phyloP scores from a whole-genome alignment of 169 alveolate species.

The Plasmodium vivax region DNA sequence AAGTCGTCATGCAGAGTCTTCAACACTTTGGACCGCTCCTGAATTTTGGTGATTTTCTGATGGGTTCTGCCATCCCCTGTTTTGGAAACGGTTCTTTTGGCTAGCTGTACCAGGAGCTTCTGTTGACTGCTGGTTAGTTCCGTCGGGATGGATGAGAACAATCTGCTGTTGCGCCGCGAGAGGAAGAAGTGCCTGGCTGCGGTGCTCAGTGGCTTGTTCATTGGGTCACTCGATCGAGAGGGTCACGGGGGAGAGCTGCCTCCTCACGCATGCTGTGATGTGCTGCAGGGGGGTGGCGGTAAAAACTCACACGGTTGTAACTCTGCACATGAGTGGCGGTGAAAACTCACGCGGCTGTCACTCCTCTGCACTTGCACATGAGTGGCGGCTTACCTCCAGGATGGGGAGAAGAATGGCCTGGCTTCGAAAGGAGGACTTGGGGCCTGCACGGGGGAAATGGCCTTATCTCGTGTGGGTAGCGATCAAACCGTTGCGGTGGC shows the following conservation, averaged over 20 bases:
- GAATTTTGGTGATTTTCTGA: conserved; percentile 28
- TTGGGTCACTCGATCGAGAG: not conserved
- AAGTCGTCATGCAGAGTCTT: conserved; percentile 17
- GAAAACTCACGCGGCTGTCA: no score
- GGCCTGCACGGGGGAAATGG: not conserved
- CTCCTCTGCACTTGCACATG: not conserved
- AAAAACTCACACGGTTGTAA: no score
- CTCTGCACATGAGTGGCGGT: no score
- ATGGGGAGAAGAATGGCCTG: not conserved
- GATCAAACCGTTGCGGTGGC: no score
- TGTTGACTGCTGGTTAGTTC: conserved; percentile 7
- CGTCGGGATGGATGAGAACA: not conserved
- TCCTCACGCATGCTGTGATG: not conserved
- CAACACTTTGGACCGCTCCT: not conserved
- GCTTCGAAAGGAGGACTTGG: not conserved
- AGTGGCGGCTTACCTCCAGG: not conserved
- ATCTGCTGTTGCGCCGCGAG: not conserved
- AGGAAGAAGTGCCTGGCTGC: not conserved
- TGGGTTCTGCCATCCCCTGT: conserved; percentile 10
- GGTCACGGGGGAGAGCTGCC: not conserved
- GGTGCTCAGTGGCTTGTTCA: not conserved
- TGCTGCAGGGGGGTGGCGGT: not conserved
- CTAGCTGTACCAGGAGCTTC: conserved; percentile 7
- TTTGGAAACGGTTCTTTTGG: not conserved
- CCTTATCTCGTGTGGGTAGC: not conserved